Evolutionary conservation across 208 protist species (phyloP).

Genomic region (Kentomonas sorsogonicus): DNA sequence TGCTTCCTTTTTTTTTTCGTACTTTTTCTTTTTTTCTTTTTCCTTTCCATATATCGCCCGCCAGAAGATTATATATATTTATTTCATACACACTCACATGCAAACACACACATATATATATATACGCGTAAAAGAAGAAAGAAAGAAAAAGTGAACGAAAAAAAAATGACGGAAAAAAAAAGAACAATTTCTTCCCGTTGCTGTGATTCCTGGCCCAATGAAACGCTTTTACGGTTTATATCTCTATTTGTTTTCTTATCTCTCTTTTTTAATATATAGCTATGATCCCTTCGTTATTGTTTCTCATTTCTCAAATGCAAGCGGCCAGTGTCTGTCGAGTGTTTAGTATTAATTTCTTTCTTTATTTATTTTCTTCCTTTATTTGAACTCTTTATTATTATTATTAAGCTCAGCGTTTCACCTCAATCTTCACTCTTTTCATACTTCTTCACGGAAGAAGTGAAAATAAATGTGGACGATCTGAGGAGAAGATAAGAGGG

Average conservation of each 20-base stretch:
- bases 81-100: constrained; percentile 1
- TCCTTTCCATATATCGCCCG: too few relatives aligned
- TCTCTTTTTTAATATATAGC: constrained; percentile 9
- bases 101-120: not conserved
- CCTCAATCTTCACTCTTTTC: too few relatives aligned
- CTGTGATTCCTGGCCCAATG: not conserved
- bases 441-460: too few relatives aligned
- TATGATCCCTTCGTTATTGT: not conserved
- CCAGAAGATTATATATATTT: not conserved
- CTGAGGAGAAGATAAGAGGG: too few relatives aligned
- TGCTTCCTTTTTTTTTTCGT: not conserved
- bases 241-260: not conserved
- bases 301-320: too few relatives aligned
- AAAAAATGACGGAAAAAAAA: not conserved
- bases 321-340: too few relatives aligned
- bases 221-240: not conserved
- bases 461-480: too few relatives aligned
- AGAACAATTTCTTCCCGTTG: not conserved
- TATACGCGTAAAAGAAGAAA: not conserved
- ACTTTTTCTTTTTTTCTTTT: constrained; percentile 7
- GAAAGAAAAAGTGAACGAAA: not conserved
- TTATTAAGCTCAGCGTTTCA: too few relatives aligned
- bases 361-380: too few relatives aligned
- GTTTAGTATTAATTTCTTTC: too few relatives aligned
- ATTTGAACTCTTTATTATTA: too few relatives aligned